Conservation (phyloP, 805 yeast species). For the Yarrowia sp. region DNA sequence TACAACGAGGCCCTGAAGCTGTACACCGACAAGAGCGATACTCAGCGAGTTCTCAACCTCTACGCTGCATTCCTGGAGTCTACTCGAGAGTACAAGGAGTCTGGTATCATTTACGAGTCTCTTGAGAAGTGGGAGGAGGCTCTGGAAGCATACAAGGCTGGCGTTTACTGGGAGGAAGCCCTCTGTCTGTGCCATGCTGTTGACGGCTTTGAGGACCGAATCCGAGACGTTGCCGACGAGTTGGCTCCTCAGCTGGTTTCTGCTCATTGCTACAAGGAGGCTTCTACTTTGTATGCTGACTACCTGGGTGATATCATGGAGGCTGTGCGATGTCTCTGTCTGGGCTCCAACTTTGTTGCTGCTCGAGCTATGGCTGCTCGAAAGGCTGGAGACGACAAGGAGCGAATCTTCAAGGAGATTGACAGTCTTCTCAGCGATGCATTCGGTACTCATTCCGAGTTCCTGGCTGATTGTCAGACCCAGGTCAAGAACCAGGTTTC, state of each 20-base stretch:
- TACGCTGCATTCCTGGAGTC: conserved; percentile 70
- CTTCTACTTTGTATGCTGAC: conserved; percentile 75
- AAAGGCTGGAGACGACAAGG: conserved; percentile 41
- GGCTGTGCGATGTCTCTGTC: conserved; percentile 73
- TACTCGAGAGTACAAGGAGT: conserved; percentile 67
- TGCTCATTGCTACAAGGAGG: conserved; percentile 69
- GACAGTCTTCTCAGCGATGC: conserved; percentile 66
- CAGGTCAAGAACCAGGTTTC: conserved; percentile 84
- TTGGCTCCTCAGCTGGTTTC: conserved; percentile 67
- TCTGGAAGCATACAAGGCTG: conserved; percentile 69
- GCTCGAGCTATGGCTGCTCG: conserved; percentile 70
- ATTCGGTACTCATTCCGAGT: conserved; percentile 84
- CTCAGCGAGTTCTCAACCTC: conserved; percentile 57
- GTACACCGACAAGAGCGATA: conserved; percentile 59
- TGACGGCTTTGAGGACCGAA: conserved; percentile 52
- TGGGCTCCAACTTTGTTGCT: conserved; percentile 73
- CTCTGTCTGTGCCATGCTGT: conserved; percentile 47
- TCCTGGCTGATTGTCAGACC: conserved; percentile 89
- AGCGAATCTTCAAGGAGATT: conserved; percentile 41
- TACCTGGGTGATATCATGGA: conserved; percentile 67
- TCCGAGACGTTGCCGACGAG: conserved; percentile 60
- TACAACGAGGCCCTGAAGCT: conserved; percentile 72
- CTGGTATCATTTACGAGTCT: conserved; percentile 80
- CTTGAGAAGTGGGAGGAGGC: conserved; percentile 66
- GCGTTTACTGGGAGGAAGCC: conserved; percentile 87